Percentiles rank a stretch among this genome's conserved stretches.
Evolutionary conservation across 345 rosid genomes (phyloP).

Genomic region (Alliaria petiolata): DNA sequence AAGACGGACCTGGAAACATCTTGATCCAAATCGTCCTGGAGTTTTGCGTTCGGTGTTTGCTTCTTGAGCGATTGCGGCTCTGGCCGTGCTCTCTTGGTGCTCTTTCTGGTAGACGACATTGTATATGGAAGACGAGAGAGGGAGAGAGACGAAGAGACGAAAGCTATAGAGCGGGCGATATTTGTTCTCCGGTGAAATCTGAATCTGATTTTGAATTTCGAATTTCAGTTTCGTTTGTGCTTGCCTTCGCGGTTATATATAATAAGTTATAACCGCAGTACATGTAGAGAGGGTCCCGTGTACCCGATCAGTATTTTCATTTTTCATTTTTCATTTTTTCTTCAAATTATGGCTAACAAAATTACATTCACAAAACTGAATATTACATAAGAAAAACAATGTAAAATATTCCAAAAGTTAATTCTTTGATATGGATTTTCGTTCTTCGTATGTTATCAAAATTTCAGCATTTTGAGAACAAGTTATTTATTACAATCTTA

Average conservation of each 20-base stretch:
- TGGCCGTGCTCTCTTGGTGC: constrained; percentile 24
- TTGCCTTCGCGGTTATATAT: not conserved
- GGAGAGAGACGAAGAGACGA: constrained; percentile 9
- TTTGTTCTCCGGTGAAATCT: not conserved
- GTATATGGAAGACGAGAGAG: constrained; percentile 2
- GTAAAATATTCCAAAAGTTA: too few relatives aligned
- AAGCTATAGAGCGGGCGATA: not conserved
- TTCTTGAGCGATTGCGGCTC: constrained; percentile 39
- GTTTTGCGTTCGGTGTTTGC: constrained; percentile 36
- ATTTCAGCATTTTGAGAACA: too few relatives aligned
- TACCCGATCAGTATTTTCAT: not conserved
- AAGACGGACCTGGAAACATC: constrained; percentile 54
- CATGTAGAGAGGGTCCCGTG: not conserved
- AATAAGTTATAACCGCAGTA: not conserved
- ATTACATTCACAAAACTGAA: too few relatives aligned
- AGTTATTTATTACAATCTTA: too few relatives aligned
- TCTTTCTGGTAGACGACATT: constrained; percentile 30
- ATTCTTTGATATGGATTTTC: too few relatives aligned
- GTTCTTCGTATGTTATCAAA: too few relatives aligned
- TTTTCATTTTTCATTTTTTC: not conserved
- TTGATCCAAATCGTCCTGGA: constrained; percentile 51
- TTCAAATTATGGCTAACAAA: not conserved
- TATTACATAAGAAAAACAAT: too few relatives aligned
- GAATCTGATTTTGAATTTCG: constrained; percentile 5
- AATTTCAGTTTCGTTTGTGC: constrained; percentile 18